Evolutionary conservation across 805 yeast species (phyloP).

Genomic region (Metschnikowia rubicola): DNA sequence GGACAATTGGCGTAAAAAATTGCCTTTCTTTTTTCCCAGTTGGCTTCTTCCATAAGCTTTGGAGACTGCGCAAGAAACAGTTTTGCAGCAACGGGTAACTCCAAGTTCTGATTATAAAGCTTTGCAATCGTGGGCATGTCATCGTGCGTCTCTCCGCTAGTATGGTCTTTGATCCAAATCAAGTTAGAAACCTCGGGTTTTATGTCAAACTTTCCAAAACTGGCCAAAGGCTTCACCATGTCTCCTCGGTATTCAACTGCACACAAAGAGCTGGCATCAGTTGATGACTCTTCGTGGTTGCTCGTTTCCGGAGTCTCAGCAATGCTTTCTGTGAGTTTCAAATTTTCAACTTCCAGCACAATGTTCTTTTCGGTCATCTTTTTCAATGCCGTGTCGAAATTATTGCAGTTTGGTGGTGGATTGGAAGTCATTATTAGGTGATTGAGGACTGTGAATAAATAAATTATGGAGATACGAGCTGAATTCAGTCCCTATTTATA

Average conservation of each 20-base stretch:
- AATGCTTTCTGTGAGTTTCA: too few species aligned
- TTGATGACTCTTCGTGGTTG: too few species aligned
- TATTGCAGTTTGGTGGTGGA: too few species aligned
- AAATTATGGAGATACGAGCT: too few species aligned
- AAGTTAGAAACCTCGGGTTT: neutral
- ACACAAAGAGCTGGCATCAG: too few species aligned
- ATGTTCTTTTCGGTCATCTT: too few species aligned
- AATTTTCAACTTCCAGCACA: too few species aligned
- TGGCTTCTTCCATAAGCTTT: constrained; percentile 1
- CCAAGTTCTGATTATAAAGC: constrained; percentile 2
- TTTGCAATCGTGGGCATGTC: constrained; percentile 4
- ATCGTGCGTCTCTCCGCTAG: constrained; percentile 1
- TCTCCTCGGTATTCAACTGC: neutral
- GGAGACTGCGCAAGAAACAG: constrained; percentile 2
- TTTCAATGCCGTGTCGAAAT: too few species aligned
- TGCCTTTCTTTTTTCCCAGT: constrained; percentile 4
- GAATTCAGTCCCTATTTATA: too few species aligned
- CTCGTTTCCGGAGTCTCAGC: too few species aligned
- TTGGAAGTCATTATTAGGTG: too few species aligned
- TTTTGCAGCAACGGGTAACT: constrained; percentile 1
- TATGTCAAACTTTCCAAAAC: constrained; percentile 1
- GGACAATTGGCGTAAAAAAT: neutral
- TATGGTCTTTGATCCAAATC: constrained; percentile 3
- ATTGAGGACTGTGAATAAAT: too few species aligned
- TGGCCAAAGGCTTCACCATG: neutral